Conservation (phyloP, 768 basidiomycete species). For the Leccinum sublutescens region DNA sequence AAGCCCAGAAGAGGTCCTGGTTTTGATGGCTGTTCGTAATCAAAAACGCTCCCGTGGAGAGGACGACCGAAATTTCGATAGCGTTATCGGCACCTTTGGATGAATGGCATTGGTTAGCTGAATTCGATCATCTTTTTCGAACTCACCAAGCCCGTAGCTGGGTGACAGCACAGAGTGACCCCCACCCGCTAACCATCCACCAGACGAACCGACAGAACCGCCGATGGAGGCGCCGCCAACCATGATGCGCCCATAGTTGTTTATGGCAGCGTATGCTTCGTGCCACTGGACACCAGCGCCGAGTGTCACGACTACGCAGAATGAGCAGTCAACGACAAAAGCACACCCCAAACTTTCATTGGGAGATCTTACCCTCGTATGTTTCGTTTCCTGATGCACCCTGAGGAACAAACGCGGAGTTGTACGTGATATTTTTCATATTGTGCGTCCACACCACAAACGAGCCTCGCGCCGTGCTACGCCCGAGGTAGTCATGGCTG, state of each 20-base stretch:
- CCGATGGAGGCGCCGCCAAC: conserved; percentile 43
- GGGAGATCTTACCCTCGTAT: conserved; percentile 21
- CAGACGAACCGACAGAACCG: conserved; percentile 47
- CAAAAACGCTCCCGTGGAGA: conserved; percentile 40
- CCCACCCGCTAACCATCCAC: conserved; percentile 51
- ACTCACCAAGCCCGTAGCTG: conserved; percentile 42
- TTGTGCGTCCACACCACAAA: conserved; percentile 46
- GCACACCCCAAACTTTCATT: not conserved
- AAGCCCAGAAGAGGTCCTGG: conserved; percentile 53
- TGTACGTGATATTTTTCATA: conserved; percentile 39
- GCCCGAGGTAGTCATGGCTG: conserved; percentile 42
- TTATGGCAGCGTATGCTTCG: conserved; percentile 42
- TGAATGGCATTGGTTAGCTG: not conserved
- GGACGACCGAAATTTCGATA: conserved; percentile 45
- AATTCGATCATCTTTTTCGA: not conserved
- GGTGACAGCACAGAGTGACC: conserved; percentile 46
- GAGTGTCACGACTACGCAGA: conserved; percentile 26
- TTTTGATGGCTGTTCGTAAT: conserved; percentile 41
- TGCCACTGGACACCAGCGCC: conserved; percentile 50
- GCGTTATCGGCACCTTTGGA: conserved; percentile 46
- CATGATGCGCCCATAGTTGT: conserved; percentile 39
- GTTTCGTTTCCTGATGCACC: conserved; percentile 26
- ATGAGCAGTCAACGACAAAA: conserved; percentile 15
- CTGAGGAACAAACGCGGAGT: conserved; percentile 31
- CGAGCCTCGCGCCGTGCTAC: conserved; percentile 37